A percentile compares a stretch with the other conserved stretches of the same genome.
Evolutionary conservation across 106 monocot species (phyloP).

Genomic region (Dioscorea alata): DNA sequence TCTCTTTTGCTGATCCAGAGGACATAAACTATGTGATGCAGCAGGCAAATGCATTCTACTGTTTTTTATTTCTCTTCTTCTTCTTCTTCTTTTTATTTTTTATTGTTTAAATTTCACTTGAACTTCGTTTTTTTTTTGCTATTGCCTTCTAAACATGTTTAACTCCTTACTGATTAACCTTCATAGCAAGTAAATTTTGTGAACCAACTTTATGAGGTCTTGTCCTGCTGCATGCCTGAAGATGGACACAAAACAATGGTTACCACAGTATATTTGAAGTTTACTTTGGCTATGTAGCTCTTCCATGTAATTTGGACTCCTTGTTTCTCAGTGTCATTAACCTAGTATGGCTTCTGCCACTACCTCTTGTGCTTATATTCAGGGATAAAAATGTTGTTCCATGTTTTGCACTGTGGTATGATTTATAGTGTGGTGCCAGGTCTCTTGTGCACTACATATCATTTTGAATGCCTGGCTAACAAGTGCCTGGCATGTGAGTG

Average conservation of each 20-base stretch:
- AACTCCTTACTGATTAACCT: background rate
- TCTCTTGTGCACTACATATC: too few species aligned
- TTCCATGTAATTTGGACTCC: too few species aligned
- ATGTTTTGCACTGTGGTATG: too few species aligned
- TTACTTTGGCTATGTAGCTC: too few species aligned
- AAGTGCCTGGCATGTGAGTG: too few species aligned
- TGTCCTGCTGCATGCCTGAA: constrained; percentile 20
- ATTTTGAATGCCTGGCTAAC: too few species aligned
- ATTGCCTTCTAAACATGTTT: background rate
- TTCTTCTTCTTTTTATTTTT: background rate
- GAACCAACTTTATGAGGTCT: constrained; percentile 56
- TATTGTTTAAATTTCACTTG: background rate
- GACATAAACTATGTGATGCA: constrained; percentile 42
- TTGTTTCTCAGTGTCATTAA: too few species aligned
- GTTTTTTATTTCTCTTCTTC: background rate
- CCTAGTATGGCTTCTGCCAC: too few species aligned
- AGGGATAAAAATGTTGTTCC: too few species aligned
- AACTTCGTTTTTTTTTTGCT: too few species aligned
- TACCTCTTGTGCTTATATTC: too few species aligned
- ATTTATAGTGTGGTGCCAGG: too few species aligned
- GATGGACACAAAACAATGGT: constrained; percentile 23
- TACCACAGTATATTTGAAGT: background rate
- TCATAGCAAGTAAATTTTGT: constrained; percentile 48
- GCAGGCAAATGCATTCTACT: constrained; percentile 36
- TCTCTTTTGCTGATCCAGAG: constrained; percentile 45